phyloP scores from a whole-genome alignment of 2,329 filamentous ascomycete species.

The Aspergillus clavatus region DNA sequence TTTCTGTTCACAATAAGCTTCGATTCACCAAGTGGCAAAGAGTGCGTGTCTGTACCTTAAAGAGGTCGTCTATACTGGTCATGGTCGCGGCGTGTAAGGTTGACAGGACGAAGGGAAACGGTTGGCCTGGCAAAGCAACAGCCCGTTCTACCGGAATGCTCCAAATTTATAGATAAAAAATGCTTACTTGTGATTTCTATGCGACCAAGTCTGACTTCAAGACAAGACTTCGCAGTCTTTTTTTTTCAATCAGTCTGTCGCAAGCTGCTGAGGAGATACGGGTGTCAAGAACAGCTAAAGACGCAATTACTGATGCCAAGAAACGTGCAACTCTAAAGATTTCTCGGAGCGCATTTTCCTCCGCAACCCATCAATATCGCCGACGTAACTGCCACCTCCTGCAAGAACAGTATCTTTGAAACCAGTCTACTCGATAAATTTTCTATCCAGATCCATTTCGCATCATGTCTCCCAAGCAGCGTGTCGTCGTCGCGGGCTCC shows the following conservation, averaged over 20 bases:
- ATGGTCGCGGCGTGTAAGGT: constrained; percentile 35
- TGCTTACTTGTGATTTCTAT: neutral
- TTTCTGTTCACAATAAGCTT: constrained; percentile 38
- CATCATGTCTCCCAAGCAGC: constrained; percentile 60
- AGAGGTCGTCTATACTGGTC: constrained; percentile 59
- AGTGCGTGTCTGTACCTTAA: constrained; percentile 41
- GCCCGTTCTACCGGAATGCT: neutral
- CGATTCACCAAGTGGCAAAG: neutral
- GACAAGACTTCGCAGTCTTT: neutral
- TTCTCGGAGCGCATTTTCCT: constrained; percentile 22
- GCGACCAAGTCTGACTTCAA: neutral
- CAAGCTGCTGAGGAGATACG: constrained; percentile 22
- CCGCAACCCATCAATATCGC: constrained; percentile 2
- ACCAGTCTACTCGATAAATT: constrained; percentile 4
- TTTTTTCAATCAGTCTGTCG: neutral
- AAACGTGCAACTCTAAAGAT: constrained; percentile 26
- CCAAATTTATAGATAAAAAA: neutral
- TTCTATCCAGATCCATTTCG: constrained; percentile 1
- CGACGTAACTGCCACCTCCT: neutral
- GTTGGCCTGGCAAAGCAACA: constrained; percentile 3
- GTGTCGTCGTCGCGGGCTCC: constrained; percentile 49
- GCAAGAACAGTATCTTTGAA: constrained; percentile 7
- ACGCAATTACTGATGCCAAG: constrained; percentile 30
- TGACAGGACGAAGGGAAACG: neutral
- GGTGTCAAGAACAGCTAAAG: constrained; percentile 25